A percentile compares a stretch with the other conserved stretches of the same genome.
Evolutionary conservation across 2,329 filamentous ascomycete genomes (phyloP).

Genomic region (Calonectria pteridis): DNA sequence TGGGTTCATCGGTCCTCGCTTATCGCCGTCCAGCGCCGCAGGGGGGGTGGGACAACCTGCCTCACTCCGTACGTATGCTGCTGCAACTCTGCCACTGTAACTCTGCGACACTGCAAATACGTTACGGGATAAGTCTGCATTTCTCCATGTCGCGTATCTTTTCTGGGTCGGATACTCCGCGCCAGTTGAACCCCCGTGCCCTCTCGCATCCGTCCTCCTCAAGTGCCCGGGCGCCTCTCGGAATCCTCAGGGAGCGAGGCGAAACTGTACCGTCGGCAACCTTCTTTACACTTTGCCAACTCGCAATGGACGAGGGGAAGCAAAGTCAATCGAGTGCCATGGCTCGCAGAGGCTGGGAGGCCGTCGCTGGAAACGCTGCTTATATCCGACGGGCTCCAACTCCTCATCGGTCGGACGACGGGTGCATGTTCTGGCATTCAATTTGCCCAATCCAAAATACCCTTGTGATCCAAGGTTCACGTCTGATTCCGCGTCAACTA

Average conservation of each 20-base stretch:
- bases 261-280: constrained; percentile 11
- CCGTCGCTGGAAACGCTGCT: constrained; percentile 10
- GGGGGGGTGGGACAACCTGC: constrained; percentile 30
- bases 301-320: not conserved
- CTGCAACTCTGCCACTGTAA: constrained; percentile 8
- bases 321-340: not conserved
- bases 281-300: not conserved
- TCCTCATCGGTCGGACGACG: not conserved
- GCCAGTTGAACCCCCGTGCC: not conserved
- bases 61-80: not conserved
- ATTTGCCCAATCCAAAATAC: not conserved
- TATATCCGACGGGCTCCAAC: constrained; percentile 7
- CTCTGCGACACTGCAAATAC: not conserved
- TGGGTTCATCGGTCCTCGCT: constrained; percentile 49
- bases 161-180: not conserved
- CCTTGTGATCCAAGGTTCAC: not conserved
- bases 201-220: not conserved
- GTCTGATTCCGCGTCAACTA: not conserved
- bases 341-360: not conserved
- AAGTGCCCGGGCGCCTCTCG: not conserved
- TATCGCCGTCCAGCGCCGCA: constrained; percentile 41
- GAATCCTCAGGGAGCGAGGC: not conserved
- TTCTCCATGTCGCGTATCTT: not conserved
- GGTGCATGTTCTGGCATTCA: not conserved
- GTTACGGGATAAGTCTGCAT: constrained; percentile 2